Evolutionary conservation across 1,284 basidiomycete genomes (phyloP).

Genomic region (Trametes versicolor): DNA sequence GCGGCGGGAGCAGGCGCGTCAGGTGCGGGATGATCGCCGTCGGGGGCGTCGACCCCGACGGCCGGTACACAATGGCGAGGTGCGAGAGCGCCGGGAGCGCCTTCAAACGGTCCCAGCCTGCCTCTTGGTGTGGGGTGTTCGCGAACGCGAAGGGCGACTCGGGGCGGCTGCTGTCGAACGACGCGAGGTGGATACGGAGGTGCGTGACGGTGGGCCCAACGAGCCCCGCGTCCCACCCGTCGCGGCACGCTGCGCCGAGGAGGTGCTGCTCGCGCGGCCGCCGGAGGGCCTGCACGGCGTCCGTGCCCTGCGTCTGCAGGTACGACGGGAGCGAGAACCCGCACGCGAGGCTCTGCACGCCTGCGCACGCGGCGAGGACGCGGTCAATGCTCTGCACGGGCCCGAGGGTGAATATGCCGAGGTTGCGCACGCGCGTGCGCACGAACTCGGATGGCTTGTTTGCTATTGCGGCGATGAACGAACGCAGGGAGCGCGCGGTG

Average conservation of each 20-base stretch:
- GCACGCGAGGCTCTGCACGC: constrained; percentile 50
- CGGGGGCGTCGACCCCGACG: constrained; percentile 35
- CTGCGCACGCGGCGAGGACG: constrained; percentile 45
- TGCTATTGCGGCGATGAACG: constrained; percentile 46
- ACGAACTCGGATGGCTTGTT: constrained; percentile 42
- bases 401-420: constrained; percentile 48
- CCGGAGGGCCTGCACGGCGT: constrained; percentile 36
- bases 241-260: constrained; percentile 48
- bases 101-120: constrained; percentile 41
- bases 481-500: constrained; percentile 44
- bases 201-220: constrained; percentile 46
- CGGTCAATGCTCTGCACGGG: constrained; percentile 47
- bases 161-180: constrained; percentile 35
- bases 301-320: constrained; percentile 36
- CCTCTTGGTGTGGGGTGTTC: constrained; percentile 28
- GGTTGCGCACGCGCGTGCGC: constrained; percentile 41
- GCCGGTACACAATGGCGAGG: constrained; percentile 48
- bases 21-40: constrained; percentile 38
- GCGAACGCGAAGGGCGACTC: constrained; percentile 35
- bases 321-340: constrained; percentile 49
- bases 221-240: constrained; percentile 48
- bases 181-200: constrained; percentile 49
- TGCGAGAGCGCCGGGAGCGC: constrained; percentile 48
- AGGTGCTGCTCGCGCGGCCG: constrained; percentile 49
- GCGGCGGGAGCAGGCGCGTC: constrained; percentile 32